Evolutionary conservation across 306 rosid species (phyloP).

Genomic region (Hippophae rhamnoides): DNA sequence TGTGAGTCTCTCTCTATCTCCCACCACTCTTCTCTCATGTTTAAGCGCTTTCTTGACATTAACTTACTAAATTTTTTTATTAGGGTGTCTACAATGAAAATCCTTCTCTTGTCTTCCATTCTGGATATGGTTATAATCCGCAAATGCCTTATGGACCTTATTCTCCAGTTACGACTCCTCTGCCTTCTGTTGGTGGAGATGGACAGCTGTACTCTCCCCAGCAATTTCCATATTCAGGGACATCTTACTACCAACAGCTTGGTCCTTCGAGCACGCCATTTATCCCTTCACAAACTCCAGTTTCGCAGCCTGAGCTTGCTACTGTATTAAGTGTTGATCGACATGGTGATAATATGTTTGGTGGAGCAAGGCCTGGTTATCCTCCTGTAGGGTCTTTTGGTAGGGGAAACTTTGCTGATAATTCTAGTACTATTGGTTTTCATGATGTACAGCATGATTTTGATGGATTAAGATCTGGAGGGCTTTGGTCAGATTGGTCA

Average conservation of each 20-base stretch:
- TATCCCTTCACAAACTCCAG: constrained; percentile 51
- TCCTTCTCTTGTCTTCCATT: constrained; percentile 70
- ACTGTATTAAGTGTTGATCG: constrained; percentile 58
- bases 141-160: constrained; percentile 86
- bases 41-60: constrained; percentile 5
- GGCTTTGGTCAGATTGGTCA: constrained; percentile 71
- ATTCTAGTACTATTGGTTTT: constrained; percentile 49
- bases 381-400: constrained; percentile 58
- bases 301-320: constrained; percentile 69
- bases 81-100: constrained; percentile 84
- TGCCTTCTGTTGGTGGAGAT: constrained; percentile 74
- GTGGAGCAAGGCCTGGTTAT: constrained; percentile 75
- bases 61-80: constrained; percentile 9
- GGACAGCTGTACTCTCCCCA: constrained; percentile 66
- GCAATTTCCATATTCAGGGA: constrained; percentile 66
- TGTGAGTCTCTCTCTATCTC: constrained; percentile 31
- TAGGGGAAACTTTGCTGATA: constrained; percentile 60
- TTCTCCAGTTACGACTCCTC: constrained; percentile 76
- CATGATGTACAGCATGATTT: constrained; percentile 73
- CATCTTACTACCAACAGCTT: constrained; percentile 63
- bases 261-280: constrained; percentile 64
- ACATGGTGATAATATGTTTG: constrained; percentile 59
- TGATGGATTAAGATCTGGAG: constrained; percentile 62
- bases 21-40: constrained; percentile 6
- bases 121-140: constrained; percentile 77